These are phyloP conservation scores for Alternaria sp. DNA, from an alignment of 2,329 filamentous ascomycete genomes.

Conservation along the genomic window DNA sequence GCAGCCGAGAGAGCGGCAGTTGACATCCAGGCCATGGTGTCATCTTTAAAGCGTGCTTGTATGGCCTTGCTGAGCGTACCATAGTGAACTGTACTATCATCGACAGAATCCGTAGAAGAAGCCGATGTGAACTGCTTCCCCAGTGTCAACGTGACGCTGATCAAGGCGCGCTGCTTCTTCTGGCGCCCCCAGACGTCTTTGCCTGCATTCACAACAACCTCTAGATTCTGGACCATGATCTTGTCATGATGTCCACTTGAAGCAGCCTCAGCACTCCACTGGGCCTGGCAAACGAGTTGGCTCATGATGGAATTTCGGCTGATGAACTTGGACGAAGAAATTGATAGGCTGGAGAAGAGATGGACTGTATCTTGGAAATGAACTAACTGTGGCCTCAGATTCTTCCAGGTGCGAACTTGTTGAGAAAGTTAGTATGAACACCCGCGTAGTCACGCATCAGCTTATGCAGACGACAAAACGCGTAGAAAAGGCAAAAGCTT, in stretches of 20 bases:
- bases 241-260: slow-evolving; percentile 42
- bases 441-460: neutral
- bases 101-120: slow-evolving; percentile 67
- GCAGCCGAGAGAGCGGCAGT: slow-evolving; percentile 31
- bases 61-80: slow-evolving; percentile 74
- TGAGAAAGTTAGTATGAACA: neutral
- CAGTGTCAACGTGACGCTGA: slow-evolving; percentile 69
- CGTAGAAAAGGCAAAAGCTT: neutral
- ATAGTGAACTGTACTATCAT: slow-evolving; percentile 78
- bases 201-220: slow-evolving; percentile 64
- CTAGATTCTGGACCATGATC: slow-evolving; percentile 70
- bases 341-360: neutral
- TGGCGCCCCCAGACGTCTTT: slow-evolving; percentile 74
- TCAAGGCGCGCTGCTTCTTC: slow-evolving; percentile 67
- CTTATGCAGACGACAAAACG: neutral
- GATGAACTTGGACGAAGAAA: neutral
- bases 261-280: slow-evolving; percentile 34
- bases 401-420: neutral
- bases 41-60: slow-evolving; percentile 56
- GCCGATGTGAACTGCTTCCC: slow-evolving; percentile 64
- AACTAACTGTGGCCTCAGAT: neutral
- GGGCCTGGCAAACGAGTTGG: slow-evolving; percentile 23
- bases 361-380: neutral
- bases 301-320: slow-evolving; percentile 11
- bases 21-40: slow-evolving; percentile 30